Evolutionary conservation across 1,139 yeast genomes (phyloP).

Genomic region (Nematodospora anomalae): DNA sequence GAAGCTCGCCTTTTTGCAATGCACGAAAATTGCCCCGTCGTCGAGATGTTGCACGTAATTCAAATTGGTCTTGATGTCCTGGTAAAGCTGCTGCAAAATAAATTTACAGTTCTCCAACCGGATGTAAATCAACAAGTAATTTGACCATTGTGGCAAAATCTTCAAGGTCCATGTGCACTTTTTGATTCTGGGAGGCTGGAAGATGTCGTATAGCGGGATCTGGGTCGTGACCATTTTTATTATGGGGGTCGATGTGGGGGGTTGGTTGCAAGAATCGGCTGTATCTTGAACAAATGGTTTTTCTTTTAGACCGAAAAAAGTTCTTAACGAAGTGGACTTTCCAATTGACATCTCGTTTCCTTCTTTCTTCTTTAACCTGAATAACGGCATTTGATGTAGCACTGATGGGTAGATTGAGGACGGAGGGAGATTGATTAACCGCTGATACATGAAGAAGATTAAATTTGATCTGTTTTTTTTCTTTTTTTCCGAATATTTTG

Average conservation of each 20-base stretch:
- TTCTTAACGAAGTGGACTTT: conserved; percentile 4
- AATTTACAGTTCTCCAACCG: conserved; percentile 3
- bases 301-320: conserved; percentile 8
- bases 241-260: background rate
- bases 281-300: background rate
- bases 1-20: conserved; percentile 2
- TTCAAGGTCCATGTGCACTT: conserved; percentile 3
- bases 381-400: background rate
- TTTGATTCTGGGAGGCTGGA: conserved; percentile 1
- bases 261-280: conserved; percentile 7
- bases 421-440: background rate
- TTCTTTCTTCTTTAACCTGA: background rate
- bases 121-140: conserved; percentile 7
- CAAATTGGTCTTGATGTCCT: conserved; percentile 2
- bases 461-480: no score
- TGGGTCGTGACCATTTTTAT: conserved; percentile 2
- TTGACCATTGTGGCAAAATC: background rate
- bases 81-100: conserved; percentile 1
- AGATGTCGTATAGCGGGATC: conserved; percentile 8
- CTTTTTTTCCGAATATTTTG: background rate
- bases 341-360: background rate
- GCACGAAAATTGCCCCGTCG: conserved; percentile 9
- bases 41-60: conserved; percentile 8
- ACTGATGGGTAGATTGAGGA: background rate
- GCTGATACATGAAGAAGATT: background rate